Evolutionary conservation across 257 asterid species (phyloP), one percentile per base, ranked within the genome.

Genomic region (Haberlea rhodopensis): DNA sequence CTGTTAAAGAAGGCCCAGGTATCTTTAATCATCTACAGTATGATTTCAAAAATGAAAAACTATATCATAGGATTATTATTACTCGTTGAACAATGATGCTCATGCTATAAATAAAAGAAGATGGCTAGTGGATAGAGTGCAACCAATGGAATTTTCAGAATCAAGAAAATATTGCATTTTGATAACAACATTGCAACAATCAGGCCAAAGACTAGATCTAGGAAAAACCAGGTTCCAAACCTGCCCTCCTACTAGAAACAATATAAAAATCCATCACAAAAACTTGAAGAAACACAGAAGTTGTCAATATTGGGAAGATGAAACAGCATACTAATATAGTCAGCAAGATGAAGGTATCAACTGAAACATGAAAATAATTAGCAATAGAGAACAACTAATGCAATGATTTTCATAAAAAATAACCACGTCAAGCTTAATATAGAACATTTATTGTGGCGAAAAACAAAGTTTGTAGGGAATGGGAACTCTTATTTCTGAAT

Each of bases 161-260:
- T 48, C 20, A 57, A 71, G 26, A 26, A 48, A 46, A 31, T 21
- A 65, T 5, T 23, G 37, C 20, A 71, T 49, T 43, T 22, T 27
- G 24, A 10, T n/a, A 62, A 24, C 29, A 53, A 43, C 19, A 54
- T 21, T 13, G 43, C 49, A 57, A 15, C 48, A 57, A 28, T 40
- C 63, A 61, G 56, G 24, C 60, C 57, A 64, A 59, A 65, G 53
- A 68, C 54, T 40, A 16, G 57, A 19, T 31, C 19, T 24, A 68
- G 8, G 53, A 52, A 52, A 59, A 32, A 51, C 23, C 32, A 51
- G 48, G 72, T 69, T 26, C 46, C 46, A 23, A 46, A 40, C 60
- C 55, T 52, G 45, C 22, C 37, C 3, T 34, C 8, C 27, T 34
- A 59, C 52, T 51, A 13, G 58, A 54, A n/a, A n/a, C 60, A 49